These are phyloP conservation scores for Lodderomyces parapsilosis DNA, from an alignment of 1,139 yeast species.

Conservation along the genomic window DNA sequence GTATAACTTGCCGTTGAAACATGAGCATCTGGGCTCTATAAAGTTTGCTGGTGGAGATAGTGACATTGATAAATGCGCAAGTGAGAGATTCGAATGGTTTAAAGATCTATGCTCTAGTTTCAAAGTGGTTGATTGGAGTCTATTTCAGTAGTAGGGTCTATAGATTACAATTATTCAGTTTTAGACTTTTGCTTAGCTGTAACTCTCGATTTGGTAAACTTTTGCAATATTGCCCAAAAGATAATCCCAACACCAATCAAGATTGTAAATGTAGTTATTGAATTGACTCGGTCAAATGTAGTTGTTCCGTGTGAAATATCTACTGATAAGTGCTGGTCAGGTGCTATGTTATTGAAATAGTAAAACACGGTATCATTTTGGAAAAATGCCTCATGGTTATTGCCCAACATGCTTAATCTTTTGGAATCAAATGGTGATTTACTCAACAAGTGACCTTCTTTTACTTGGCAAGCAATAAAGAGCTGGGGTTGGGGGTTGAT, in stretches of 20 bases:
- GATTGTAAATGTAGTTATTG: slow-evolving; percentile 17
- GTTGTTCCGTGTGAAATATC: slow-evolving; percentile 24
- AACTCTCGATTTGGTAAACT: slow-evolving; percentile 5
- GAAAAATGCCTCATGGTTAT: slow-evolving; percentile 37
- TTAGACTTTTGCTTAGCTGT: background rate
- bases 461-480: slow-evolving; percentile 35
- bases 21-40: slow-evolving; percentile 9
- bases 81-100: slow-evolving; percentile 18
- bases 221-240: slow-evolving; percentile 9
- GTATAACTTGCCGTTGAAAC: slow-evolving; percentile 50
- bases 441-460: slow-evolving; percentile 26
- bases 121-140: slow-evolving; percentile 26
- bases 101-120: slow-evolving; percentile 19
- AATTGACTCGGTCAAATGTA: slow-evolving; percentile 16
- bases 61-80: slow-evolving; percentile 16
- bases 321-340: slow-evolving; percentile 11
- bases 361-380: slow-evolving; percentile 44
- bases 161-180: background rate
- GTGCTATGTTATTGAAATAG: slow-evolving; percentile 20
- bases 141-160: slow-evolving; percentile 19
- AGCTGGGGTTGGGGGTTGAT: slow-evolving; percentile 24
- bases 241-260: slow-evolving; percentile 14
- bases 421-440: slow-evolving; percentile 41
- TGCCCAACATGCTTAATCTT: slow-evolving; percentile 24
- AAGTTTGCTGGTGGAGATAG: slow-evolving; percentile 10